Conservation (phyloP, 768 basidiomycete species). For the Baorangia bicolor region DNA sequence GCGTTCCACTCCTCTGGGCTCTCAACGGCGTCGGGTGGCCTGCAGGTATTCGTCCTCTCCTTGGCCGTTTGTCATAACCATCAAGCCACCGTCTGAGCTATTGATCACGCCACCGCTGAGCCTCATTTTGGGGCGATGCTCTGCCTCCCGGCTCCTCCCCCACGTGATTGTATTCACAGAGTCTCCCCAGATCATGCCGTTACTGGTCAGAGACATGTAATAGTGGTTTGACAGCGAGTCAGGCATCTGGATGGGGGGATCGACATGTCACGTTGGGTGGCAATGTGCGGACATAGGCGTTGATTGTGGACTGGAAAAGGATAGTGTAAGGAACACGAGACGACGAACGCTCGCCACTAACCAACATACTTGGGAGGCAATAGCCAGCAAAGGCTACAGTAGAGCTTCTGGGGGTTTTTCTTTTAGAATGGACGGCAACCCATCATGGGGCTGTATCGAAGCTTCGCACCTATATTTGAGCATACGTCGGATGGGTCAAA, state of each 20-base stretch:
- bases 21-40: conserved; percentile 12
- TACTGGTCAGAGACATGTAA: conserved; percentile 5
- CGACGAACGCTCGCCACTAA: conserved; percentile 6
- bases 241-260: conserved; percentile 13
- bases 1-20: conserved; percentile 15
- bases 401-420: neutral
- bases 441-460: conserved; percentile 3
- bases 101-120: conserved; percentile 7
- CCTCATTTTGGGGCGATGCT: neutral
- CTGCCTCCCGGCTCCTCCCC: neutral
- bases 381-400: neutral
- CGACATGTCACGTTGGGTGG: conserved; percentile 21
- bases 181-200: conserved; percentile 15
- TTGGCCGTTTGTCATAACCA: conserved; percentile 1
- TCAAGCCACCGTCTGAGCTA: conserved; percentile 21
- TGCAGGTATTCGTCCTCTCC: conserved; percentile 6
- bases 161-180: conserved; percentile 5
- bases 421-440: conserved; percentile 1
- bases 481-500: neutral
- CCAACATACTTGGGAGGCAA: conserved; percentile 4
- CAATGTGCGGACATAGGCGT: conserved; percentile 18
- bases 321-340: conserved; percentile 18
- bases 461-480: conserved; percentile 11
- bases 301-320: conserved; percentile 17
- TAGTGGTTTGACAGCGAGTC: neutral